Conservation (phyloP, 306 rosid genomes). For the Vigna radiata region DNA sequence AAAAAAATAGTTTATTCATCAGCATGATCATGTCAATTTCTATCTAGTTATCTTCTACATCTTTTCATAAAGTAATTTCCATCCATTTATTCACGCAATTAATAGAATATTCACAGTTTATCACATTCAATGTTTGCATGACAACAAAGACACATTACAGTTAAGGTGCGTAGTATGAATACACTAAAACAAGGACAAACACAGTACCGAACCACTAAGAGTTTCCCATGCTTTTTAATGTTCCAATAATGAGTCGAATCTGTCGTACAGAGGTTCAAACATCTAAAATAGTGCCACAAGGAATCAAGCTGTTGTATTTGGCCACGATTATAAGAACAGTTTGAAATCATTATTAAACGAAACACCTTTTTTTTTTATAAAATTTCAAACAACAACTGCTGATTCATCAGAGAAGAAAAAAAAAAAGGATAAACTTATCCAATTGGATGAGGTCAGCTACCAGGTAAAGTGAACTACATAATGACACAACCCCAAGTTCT, state of each 20-base stretch:
- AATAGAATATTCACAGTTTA: conserved; percentile 13
- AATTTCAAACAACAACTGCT: background rate
- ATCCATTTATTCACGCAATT: conserved; percentile 16
- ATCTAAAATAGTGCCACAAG: conserved; percentile 8
- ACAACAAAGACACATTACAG: conserved; percentile 18
- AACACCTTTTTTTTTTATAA: background rate
- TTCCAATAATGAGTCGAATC: conserved; percentile 34
- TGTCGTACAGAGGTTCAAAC: conserved; percentile 10
- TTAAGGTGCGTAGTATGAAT: conserved; percentile 22
- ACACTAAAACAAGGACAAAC: conserved; percentile 19
- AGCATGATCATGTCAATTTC: conserved; percentile 14
- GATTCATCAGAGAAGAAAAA: conserved; percentile 25
- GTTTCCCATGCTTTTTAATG: conserved; percentile 22
- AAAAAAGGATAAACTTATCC: background rate
- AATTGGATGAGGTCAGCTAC: background rate
- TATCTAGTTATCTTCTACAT: conserved; percentile 1
- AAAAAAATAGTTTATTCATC: conserved; percentile 26
- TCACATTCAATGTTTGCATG: background rate
- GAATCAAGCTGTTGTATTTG: conserved; percentile 9
- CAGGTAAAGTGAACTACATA: background rate
- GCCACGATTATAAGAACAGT: conserved; percentile 6
- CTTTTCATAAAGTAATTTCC: background rate
- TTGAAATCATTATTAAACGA: conserved; percentile 1
- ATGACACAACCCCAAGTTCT: too few species aligned
- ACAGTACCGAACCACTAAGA: conserved; percentile 30